Conservation (phyloP, 1,284 basidiomycete genomes). For the Rhodotorula glutinis region DNA sequence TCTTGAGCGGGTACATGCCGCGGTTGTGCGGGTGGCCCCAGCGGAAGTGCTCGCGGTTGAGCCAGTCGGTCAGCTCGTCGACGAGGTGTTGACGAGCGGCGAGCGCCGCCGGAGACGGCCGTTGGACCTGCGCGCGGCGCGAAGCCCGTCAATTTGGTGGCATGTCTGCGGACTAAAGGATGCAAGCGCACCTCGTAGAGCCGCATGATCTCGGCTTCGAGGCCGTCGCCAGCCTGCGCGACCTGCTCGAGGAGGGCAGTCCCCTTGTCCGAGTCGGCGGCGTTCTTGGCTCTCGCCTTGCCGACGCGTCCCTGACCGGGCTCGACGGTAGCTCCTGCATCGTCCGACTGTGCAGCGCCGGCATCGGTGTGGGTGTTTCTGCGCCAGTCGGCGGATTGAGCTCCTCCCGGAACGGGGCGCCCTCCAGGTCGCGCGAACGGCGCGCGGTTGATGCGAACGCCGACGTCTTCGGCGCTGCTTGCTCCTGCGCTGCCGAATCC, state of each 20-base stretch:
- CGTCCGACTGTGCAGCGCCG: background rate
- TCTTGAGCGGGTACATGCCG: conserved; percentile 16
- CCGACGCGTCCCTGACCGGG: background rate
- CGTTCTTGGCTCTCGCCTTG: conserved; percentile 1
- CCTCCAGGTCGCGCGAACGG: background rate
- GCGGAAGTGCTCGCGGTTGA: conserved; percentile 27
- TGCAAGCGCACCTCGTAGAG: conserved; percentile 13
- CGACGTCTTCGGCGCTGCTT: background rate
- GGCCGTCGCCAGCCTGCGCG: background rate
- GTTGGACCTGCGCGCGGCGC: conserved; percentile 17
- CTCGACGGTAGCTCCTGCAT: background rate
- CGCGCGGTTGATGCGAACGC: background rate
- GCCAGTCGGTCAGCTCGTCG: conserved; percentile 17
- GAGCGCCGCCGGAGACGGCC: conserved; percentile 23
- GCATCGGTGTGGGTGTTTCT: background rate
- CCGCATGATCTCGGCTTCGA: conserved; percentile 12
- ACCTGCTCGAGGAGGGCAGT: conserved; percentile 3
- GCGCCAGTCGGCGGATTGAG: background rate
- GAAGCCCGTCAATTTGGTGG: background rate
- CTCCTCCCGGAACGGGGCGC: background rate
- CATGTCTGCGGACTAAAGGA: background rate
- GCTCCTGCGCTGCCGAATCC: background rate
- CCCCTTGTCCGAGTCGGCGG: background rate
- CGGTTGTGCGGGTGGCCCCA: conserved; percentile 35
- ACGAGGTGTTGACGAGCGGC: conserved; percentile 30